phyloP scores from a whole-genome alignment of 179 eudicot genomes.

The Pouteria campechiana region DNA sequence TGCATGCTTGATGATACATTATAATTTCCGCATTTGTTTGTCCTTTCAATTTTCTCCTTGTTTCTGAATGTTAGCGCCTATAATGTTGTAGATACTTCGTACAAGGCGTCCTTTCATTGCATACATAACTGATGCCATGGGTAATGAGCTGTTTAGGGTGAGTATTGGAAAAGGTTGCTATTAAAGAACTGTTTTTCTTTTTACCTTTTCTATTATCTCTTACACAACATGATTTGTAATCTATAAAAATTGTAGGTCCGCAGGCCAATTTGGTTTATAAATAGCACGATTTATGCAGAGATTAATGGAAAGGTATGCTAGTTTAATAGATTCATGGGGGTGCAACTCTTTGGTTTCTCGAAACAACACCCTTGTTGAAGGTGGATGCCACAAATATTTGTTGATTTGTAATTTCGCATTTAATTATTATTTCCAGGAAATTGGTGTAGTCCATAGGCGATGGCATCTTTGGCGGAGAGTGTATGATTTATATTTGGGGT shows the following conservation, averaged over 20 bases:
- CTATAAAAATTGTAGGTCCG: slow-evolving; percentile 87
- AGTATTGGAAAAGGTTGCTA: too few relatives aligned
- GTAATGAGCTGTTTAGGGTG: slow-evolving; percentile 84
- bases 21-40: too few relatives aligned
- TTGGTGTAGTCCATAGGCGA: slow-evolving; percentile 95
- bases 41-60: too few relatives aligned
- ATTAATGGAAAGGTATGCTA: slow-evolving; percentile 81
- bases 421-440: slow-evolving; percentile 37
- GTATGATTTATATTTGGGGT: slow-evolving; percentile 97
- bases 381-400: neutral
- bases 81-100: slow-evolving; percentile 69
- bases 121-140: slow-evolving; percentile 64
- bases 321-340: neutral
- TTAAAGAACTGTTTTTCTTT: too few relatives aligned
- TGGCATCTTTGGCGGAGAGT: slow-evolving; percentile 99
- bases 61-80: too few relatives aligned
- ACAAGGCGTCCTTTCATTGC: slow-evolving; percentile 83
- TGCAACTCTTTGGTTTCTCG: neutral
- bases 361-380: neutral
- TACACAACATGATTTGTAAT: too few relatives aligned
- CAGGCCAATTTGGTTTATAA: slow-evolving; percentile 97
- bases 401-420: neutral
- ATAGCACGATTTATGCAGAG: slow-evolving; percentile 91
- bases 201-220: too few relatives aligned
- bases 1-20: too few relatives aligned